Conservation (phyloP, 1,139 yeast genomes). For the Hemisphaericaspora xylofermentans region DNA sequence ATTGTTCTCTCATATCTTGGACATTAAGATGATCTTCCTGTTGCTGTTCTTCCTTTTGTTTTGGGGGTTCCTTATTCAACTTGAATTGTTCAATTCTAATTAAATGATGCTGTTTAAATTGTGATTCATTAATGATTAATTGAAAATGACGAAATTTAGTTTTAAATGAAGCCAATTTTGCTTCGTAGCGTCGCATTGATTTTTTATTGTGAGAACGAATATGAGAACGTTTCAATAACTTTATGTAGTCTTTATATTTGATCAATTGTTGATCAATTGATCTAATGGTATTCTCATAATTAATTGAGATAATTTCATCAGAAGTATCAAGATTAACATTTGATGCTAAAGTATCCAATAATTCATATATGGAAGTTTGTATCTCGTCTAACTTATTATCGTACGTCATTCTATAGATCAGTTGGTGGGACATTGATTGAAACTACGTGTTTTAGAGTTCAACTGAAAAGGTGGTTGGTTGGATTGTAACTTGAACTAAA, state of each 20-base stretch:
- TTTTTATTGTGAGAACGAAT: constrained; percentile 10
- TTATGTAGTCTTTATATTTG: constrained; percentile 22
- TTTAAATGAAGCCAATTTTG: constrained; percentile 23
- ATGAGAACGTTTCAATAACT: constrained; percentile 16
- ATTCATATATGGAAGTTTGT: constrained; percentile 15
- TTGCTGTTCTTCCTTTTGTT: neutral
- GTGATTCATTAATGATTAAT: constrained; percentile 22
- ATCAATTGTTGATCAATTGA: constrained; percentile 11
- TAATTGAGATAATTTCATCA: neutral
- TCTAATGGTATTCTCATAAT: constrained; percentile 1
- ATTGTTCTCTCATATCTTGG: constrained; percentile 9
- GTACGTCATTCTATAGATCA: constrained; percentile 1
- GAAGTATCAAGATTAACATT: neutral
- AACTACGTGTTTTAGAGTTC: too few relatives aligned
- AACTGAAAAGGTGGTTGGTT: too few relatives aligned
- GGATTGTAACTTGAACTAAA: too few relatives aligned
- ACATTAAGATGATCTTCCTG: constrained; percentile 1
- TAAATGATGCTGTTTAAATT: constrained; percentile 28
- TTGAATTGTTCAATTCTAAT: constrained; percentile 26
- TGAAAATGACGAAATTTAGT: constrained; percentile 26
- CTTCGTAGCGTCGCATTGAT: constrained; percentile 20
- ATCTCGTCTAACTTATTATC: constrained; percentile 16
- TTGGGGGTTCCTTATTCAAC: constrained; percentile 3
- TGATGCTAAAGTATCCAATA: constrained; percentile 9
- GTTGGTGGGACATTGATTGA: too few relatives aligned